phyloP scores from a whole-genome alignment of 2,329 filamentous ascomycete genomes.

The Fonsecaea multimorphosa region DNA sequence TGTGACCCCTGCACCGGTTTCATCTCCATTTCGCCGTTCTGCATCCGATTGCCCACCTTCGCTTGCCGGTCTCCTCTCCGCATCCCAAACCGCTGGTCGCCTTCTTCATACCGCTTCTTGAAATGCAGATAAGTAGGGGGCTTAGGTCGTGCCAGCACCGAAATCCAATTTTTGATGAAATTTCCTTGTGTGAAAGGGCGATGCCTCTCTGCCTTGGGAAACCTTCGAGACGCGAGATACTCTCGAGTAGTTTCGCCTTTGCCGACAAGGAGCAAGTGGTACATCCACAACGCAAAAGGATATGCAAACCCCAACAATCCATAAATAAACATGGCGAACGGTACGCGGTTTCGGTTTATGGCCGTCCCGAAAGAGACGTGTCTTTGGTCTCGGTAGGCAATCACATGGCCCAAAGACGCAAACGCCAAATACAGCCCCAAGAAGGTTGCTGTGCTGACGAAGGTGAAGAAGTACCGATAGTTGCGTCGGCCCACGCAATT shows the following conservation, averaged over 20 bases:
- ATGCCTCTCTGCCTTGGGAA: constrained; percentile 88
- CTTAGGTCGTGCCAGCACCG: constrained; percentile 80
- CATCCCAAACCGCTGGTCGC: constrained; percentile 81
- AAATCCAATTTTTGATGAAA: constrained; percentile 76
- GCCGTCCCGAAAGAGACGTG: constrained; percentile 70
- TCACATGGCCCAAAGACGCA: constrained; percentile 78
- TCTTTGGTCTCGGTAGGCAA: constrained; percentile 71
- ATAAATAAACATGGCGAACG: constrained; percentile 89
- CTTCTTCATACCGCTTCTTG: constrained; percentile 75
- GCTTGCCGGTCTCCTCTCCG: constrained; percentile 60
- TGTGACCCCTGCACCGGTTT: constrained; percentile 60
- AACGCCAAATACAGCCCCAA: constrained; percentile 77
- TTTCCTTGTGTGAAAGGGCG: constrained; percentile 84
- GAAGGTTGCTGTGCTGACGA: constrained; percentile 79
- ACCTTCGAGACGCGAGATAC: constrained; percentile 95
- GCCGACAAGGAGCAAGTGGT: constrained; percentile 89
- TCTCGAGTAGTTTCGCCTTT: constrained; percentile 94
- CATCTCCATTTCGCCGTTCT: constrained; percentile 72
- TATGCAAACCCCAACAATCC: constrained; percentile 77
- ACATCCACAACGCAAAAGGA: constrained; percentile 80
- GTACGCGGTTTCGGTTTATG: constrained; percentile 73
- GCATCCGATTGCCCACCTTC: constrained; percentile 57
- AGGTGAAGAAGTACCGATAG: constrained; percentile 96
- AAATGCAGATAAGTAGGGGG: constrained; percentile 89
- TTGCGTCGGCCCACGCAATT: constrained; percentile 97